Evolutionary conservation across 2,329 filamentous ascomycete genomes (phyloP).

Genomic region (Stagonosporopsis rhizophila): DNA sequence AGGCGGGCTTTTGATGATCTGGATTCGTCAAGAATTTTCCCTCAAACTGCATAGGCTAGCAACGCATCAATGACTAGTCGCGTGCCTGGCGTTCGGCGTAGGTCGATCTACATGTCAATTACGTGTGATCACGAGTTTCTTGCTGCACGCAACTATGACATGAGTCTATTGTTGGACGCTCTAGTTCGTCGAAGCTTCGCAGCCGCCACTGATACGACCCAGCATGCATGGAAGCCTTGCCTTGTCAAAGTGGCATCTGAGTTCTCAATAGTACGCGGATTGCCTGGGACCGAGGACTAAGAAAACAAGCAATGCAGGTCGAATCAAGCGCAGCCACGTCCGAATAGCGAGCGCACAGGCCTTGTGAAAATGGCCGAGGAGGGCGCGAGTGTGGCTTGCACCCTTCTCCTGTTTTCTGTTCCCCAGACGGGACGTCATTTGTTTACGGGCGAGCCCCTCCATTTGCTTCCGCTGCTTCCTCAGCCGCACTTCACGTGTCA

Average conservation of each 20-base stretch:
- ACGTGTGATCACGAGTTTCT: neutral
- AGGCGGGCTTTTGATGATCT: neutral
- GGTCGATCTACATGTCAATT: neutral
- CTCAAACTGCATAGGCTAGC: neutral
- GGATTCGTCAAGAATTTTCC: neutral
- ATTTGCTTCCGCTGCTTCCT: neutral
- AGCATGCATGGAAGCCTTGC: slow-evolving; percentile 1
- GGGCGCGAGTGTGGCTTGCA: slow-evolving; percentile 10
- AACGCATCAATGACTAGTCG: neutral
- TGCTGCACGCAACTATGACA: neutral
- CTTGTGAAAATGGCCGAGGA: neutral
- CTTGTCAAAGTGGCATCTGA: neutral
- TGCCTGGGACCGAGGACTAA: neutral
- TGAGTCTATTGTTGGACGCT: neutral
- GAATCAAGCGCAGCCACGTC: slow-evolving; percentile 11
- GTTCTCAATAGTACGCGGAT: no score
- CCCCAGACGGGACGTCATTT: slow-evolving; percentile 18
- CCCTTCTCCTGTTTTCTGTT: slow-evolving; percentile 12
- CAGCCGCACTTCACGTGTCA: slow-evolving; percentile 12
- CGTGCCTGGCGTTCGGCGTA: slow-evolving; percentile 2
- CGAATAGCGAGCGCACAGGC: slow-evolving; percentile 3
- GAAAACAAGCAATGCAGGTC: slow-evolving; percentile 11
- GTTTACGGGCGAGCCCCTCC: slow-evolving; percentile 13
- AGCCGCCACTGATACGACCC: neutral
- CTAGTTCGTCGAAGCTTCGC: neutral